phyloP scores from a whole-genome alignment of 305 asterid species.

The Fraxinus paxiana region DNA sequence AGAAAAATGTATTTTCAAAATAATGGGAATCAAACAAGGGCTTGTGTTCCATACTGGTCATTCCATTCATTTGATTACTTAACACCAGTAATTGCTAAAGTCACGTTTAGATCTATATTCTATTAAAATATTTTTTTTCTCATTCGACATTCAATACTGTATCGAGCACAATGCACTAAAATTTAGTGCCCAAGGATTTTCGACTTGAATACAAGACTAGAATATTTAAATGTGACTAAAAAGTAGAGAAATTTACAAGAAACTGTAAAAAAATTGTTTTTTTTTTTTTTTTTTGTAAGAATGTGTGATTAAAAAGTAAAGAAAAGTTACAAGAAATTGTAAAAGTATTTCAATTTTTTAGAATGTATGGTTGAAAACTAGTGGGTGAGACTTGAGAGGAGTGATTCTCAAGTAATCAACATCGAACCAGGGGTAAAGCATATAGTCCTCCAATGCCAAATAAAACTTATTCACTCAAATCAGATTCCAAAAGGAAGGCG shows the following conservation, averaged over 20 bases:
- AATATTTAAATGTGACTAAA: not conserved
- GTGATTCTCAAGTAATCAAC: not conserved
- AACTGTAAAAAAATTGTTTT: not conserved
- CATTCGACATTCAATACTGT: not conserved
- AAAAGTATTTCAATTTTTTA: not conserved
- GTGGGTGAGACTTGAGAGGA: not conserved
- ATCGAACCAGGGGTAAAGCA: not conserved
- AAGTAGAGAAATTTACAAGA: not conserved
- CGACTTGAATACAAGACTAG: not conserved
- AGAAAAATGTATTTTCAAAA: no score
- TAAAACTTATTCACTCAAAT: not conserved
- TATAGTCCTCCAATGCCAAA: not conserved
- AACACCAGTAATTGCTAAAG: not conserved
- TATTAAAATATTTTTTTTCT: not conserved
- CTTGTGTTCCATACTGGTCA: not conserved
- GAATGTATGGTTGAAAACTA: not conserved
- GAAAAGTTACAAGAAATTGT: not conserved
- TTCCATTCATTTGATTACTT: not conserved
- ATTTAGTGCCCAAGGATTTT: not conserved
- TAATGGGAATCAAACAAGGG: not conserved
- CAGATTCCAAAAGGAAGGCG: conserved; percentile 20
- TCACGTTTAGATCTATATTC: not conserved
- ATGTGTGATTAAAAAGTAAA: not conserved
- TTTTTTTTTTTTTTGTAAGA: not conserved
- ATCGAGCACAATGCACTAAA: not conserved